Percentiles rank a stretch among this genome's conserved stretches.
phyloP scores from a whole-genome alignment of 805 yeast species.

The Sugiyamaella mastotermitis region DNA sequence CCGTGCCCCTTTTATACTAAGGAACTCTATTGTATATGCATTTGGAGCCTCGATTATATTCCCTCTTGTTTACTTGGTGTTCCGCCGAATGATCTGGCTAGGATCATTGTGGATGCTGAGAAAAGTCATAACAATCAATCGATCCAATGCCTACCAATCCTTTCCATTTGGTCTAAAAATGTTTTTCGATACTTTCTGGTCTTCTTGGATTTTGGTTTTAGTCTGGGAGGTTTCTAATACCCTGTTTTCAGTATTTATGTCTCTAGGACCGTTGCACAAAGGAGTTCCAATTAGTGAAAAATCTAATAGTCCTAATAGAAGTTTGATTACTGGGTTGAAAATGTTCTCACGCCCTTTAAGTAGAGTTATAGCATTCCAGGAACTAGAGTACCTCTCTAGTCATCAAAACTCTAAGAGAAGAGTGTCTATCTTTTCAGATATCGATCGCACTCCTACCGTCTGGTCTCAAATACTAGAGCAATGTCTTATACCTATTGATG shows the following conservation, averaged over 20 bases:
- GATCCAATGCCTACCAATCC: conserved; percentile 12
- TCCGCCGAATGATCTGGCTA: conserved; percentile 17
- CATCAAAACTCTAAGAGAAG: conserved; percentile 29
- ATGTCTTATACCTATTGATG: conserved; percentile 20
- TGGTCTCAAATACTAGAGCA: conserved; percentile 29
- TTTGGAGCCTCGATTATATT: conserved; percentile 8
- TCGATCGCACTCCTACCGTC: conserved; percentile 25
- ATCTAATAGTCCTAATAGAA: conserved; percentile 31
- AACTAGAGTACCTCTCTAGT: conserved; percentile 28
- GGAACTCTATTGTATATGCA: conserved; percentile 7
- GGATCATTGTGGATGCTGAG: conserved; percentile 11
- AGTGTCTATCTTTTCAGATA: conserved; percentile 30
- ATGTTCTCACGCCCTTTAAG: conserved; percentile 23
- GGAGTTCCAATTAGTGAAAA: conserved; percentile 25
- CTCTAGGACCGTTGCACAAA: conserved; percentile 32
- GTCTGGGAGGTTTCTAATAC: conserved; percentile 26
- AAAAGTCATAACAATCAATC: conserved; percentile 11
- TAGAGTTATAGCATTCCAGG: conserved; percentile 33
- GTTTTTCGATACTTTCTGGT: conserved; percentile 9
- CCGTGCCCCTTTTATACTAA: conserved; percentile 5
- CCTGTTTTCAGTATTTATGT: conserved; percentile 28
- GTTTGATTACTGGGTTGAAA: conserved; percentile 33
- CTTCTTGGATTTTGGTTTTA: conserved; percentile 17
- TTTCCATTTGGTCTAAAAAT: conserved; percentile 17
- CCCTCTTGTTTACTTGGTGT: conserved; percentile 16